A percentile compares a stretch with the other conserved stretches of the same genome.
Evolutionary conservation across 2,329 filamentous ascomycete genomes (phyloP).

Genomic region (Blastomyces gilchristii): DNA sequence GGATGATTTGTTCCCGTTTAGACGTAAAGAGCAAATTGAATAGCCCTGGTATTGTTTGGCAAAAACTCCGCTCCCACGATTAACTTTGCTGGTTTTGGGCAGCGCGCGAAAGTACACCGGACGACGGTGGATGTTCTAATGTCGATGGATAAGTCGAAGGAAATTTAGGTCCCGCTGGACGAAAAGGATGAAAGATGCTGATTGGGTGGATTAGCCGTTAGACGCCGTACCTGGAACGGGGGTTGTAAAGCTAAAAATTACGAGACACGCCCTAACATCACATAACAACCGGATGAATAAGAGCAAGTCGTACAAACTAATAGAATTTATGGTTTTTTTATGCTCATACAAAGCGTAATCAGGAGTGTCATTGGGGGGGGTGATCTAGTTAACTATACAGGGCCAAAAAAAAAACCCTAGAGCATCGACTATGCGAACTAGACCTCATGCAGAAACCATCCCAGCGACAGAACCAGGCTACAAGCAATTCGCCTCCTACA

Average conservation of each 20-base stretch:
- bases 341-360: not conserved
- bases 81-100: not conserved
- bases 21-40: not conserved
- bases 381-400: not conserved
- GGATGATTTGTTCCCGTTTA: not conserved
- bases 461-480: not conserved
- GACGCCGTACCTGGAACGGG: not conserved
- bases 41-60: not conserved
- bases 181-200: too few species aligned
- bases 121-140: not conserved
- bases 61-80: not conserved
- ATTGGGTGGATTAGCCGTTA: not conserved
- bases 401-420: not conserved
- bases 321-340: not conserved
- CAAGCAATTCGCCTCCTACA: not conserved
- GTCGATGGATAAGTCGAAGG: not conserved
- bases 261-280: not conserved
- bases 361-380: not conserved
- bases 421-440: not conserved
- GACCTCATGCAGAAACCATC: not conserved
- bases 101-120: not conserved
- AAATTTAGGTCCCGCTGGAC: not conserved
- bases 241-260: not conserved
- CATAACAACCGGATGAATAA: too few species aligned
- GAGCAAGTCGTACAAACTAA: not conserved